Percentiles rank a stretch among this genome's conserved stretches.
Conservation (phyloP, 78 protist species). For the Dictyostelium purpureum region DNA sequence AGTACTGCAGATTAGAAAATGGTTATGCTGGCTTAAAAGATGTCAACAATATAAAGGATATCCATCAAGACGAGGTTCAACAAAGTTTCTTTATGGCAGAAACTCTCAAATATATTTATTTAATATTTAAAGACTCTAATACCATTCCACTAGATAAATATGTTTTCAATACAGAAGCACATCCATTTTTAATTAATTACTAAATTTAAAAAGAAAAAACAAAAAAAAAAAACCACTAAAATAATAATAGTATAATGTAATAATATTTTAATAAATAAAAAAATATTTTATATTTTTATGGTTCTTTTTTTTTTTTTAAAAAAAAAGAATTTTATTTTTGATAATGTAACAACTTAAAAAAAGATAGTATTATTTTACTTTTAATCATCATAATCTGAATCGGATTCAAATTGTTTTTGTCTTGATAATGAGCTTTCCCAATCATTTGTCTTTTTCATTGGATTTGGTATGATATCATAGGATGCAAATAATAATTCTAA, state of each 20-base stretch:
- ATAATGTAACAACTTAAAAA: not conserved
- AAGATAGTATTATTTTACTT: not conserved
- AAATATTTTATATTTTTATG: not conserved
- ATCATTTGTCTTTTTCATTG: not conserved
- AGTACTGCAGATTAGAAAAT: conserved; percentile 34
- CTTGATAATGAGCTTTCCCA: conserved; percentile 41
- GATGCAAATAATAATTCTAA: conserved; percentile 41
- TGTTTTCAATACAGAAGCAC: conserved; percentile 98
- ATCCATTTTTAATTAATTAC: conserved; percentile 79
- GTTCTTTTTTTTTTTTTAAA: not conserved
- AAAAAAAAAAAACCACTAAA: not conserved
- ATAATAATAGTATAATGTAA: not conserved
- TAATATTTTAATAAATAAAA: not conserved
- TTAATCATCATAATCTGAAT: conserved; percentile 31
- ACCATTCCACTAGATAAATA: conserved; percentile 85
- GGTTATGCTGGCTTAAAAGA: conserved; percentile 79
- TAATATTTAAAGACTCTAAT: conserved; percentile 84
- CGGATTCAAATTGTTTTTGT: not conserved
- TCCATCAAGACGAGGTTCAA: conserved; percentile 37
- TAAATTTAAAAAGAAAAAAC: not conserved
- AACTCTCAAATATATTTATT: conserved; percentile 91
- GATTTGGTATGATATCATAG: conserved; percentile 66
- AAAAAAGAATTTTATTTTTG: not conserved
- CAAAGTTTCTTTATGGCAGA: conserved; percentile 94
- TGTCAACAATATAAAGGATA: conserved; percentile 13